Evolutionary conservation across 495 filamentous ascomycete species (phyloP).

Genomic region (Penicillium silybi): DNA sequence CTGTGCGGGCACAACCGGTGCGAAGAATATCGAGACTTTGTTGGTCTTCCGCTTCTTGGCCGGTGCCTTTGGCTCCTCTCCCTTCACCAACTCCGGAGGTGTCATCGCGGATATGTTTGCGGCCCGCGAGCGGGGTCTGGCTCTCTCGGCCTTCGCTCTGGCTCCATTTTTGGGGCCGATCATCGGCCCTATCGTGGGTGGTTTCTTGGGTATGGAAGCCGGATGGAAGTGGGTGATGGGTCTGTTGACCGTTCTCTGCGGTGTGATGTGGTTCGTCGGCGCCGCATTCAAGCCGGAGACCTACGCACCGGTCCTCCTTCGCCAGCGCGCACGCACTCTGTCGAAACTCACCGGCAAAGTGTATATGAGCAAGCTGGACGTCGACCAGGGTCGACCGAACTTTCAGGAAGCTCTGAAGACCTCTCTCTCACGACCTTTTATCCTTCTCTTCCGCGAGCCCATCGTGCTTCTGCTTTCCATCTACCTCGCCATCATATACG

Average conservation of each 20-base stretch:
- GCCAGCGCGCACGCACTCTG: slow-evolving; percentile 42
- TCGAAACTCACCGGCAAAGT: slow-evolving; percentile 49
- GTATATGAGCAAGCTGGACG: slow-evolving; percentile 39
- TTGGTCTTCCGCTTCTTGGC: slow-evolving; percentile 68
- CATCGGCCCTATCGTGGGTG: slow-evolving; percentile 51
- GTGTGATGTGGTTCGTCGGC: slow-evolving; percentile 46
- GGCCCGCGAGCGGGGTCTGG: slow-evolving; percentile 54
- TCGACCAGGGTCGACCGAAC: slow-evolving; percentile 26
- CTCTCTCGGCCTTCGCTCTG: slow-evolving; percentile 53
- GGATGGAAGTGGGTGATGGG: slow-evolving; percentile 67
- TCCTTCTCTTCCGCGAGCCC: slow-evolving; percentile 40
- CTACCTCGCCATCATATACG: slow-evolving; percentile 67
- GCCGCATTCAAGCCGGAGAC: slow-evolving; percentile 49
- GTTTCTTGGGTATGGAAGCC: slow-evolving; percentile 47
- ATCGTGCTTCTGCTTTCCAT: slow-evolving; percentile 57
- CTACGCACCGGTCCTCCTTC: slow-evolving; percentile 51
- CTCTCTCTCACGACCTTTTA: slow-evolving; percentile 33
- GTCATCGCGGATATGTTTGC: slow-evolving; percentile 67
- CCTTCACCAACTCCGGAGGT: slow-evolving; percentile 63
- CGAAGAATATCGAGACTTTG: slow-evolving; percentile 56
- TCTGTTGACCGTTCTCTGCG: slow-evolving; percentile 38
- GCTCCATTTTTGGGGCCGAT: slow-evolving; percentile 62
- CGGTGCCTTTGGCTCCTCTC: slow-evolving; percentile 66
- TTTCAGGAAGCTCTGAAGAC: slow-evolving; percentile 28
- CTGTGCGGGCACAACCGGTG: slow-evolving; percentile 55